These are phyloP conservation scores for Aureobasidium pullulans DNA, from an alignment of 2,329 filamentous ascomycete species.

Conservation along the genomic window DNA sequence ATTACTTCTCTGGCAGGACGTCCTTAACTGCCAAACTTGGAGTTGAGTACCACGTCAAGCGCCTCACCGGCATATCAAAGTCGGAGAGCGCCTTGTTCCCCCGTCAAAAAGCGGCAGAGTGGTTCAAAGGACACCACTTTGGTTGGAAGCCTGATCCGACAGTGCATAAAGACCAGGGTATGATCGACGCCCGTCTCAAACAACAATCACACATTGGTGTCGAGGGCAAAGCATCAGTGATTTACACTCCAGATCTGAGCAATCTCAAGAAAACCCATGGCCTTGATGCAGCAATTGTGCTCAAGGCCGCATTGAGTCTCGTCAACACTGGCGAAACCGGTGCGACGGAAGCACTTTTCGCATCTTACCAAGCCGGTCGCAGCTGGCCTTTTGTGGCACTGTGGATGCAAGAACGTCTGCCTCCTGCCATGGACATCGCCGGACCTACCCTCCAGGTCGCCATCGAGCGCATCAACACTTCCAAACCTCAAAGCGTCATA, in stretches of 20 bases:
- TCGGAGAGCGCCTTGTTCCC: constrained; percentile 21
- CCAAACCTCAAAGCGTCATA: background rate
- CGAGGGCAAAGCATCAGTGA: constrained; percentile 21
- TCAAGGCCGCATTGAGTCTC: constrained; percentile 27
- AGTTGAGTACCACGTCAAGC: constrained; percentile 8
- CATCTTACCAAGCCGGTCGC: constrained; percentile 27
- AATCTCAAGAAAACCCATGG: constrained; percentile 25
- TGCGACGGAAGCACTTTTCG: constrained; percentile 27
- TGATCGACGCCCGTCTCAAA: constrained; percentile 16
- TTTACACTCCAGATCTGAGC: constrained; percentile 19
- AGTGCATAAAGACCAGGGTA: constrained; percentile 16
- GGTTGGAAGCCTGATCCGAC: constrained; percentile 23
- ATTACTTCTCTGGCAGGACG: background rate
- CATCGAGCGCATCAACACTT: background rate
- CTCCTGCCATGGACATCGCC: constrained; percentile 15
- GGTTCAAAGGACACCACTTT: constrained; percentile 27
- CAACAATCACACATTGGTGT: constrained; percentile 24
- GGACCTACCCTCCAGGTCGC: constrained; percentile 11
- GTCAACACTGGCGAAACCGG: constrained; percentile 25
- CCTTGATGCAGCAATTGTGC: constrained; percentile 27
- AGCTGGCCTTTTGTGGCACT: constrained; percentile 25
- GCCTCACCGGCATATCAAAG: constrained; percentile 4
- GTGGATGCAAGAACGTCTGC: constrained; percentile 9
- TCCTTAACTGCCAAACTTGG: constrained; percentile 1
- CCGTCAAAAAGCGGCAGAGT: constrained; percentile 25